phyloP scores from a whole-genome alignment of 345 rosid genomes.

The Sonneratia caseolaris region DNA sequence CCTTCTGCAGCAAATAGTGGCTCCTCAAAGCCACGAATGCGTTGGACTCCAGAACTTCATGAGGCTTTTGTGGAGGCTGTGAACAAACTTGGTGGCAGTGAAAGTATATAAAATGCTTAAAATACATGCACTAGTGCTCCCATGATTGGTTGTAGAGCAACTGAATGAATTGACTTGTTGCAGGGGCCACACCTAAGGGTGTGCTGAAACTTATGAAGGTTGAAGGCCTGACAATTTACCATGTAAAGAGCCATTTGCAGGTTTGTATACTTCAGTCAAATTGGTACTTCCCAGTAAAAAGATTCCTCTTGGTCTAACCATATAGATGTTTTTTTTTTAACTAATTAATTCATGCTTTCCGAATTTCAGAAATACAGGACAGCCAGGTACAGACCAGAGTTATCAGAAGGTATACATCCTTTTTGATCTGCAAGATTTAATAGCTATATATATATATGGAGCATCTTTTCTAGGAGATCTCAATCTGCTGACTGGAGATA shows the following conservation, averaged over 20 bases:
- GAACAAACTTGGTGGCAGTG: slow-evolving; percentile 74
- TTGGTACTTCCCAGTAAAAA: neutral
- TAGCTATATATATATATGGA: neutral
- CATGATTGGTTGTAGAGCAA: neutral
- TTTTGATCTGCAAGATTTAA: neutral
- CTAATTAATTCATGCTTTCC: slow-evolving; percentile 11
- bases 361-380: slow-evolving; percentile 82
- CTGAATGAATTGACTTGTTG: slow-evolving; percentile 10
- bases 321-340: slow-evolving; percentile 9
- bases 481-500: neutral
- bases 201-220: slow-evolving; percentile 86
- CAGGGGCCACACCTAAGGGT: slow-evolving; percentile 94
- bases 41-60: slow-evolving; percentile 92
- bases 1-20: slow-evolving; percentile 48
- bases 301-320: neutral
- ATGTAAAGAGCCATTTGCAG: slow-evolving; percentile 94
- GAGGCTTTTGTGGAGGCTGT: slow-evolving; percentile 91
- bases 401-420: slow-evolving; percentile 52
- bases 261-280: slow-evolving; percentile 17
- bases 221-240: slow-evolving; percentile 78
- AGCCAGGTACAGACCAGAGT: slow-evolving; percentile 63
- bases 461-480: neutral
- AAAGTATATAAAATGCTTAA: slow-evolving; percentile 31
- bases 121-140: neutral
- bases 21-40: slow-evolving; percentile 74